Conservation (phyloP, 352 stramenopile species). For the Albugo laibachii region DNA sequence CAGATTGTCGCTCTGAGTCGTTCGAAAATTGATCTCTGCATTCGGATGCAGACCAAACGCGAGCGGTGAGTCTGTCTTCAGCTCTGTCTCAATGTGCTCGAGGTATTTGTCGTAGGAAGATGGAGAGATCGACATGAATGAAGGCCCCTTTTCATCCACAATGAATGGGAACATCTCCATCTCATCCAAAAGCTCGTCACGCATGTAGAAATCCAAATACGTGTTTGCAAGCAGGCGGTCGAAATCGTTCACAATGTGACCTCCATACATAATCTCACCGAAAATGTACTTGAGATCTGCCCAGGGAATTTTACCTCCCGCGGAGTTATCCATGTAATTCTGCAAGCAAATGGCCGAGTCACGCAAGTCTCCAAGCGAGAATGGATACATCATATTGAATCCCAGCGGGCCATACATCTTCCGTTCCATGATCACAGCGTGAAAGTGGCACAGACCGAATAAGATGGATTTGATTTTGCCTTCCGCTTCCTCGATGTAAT, state of each 20-base stretch:
- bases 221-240: constrained; percentile 88
- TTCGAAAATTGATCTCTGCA: constrained; percentile 96
- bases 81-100: constrained; percentile 91
- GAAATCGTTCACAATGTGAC: constrained; percentile 93
- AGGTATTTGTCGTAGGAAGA: constrained; percentile 96
- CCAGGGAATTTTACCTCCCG: constrained; percentile 90
- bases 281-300: constrained; percentile 94
- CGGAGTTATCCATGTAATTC: constrained; percentile 95
- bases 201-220: constrained; percentile 97
- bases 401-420: constrained; percentile 94
- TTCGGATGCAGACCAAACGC: constrained; percentile 96
- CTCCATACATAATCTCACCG: constrained; percentile 93
- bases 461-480: constrained; percentile 93
- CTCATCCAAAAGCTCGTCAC: constrained; percentile 93
- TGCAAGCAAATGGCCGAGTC: constrained; percentile 88
- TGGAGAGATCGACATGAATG: constrained; percentile 88
- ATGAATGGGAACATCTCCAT: constrained; percentile 97
- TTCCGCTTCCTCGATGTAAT: constrained; percentile 92
- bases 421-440: constrained; percentile 93
- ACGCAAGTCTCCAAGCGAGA: constrained; percentile 89
- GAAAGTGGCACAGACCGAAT: constrained; percentile 94
- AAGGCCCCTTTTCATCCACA: constrained; percentile 89
- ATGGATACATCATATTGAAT: constrained; percentile 99
- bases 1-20: constrained; percentile 88
- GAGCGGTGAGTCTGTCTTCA: constrained; percentile 92